Evolutionary conservation across 106 monocot species (phyloP).

Genomic region (Allium fistulosum): DNA sequence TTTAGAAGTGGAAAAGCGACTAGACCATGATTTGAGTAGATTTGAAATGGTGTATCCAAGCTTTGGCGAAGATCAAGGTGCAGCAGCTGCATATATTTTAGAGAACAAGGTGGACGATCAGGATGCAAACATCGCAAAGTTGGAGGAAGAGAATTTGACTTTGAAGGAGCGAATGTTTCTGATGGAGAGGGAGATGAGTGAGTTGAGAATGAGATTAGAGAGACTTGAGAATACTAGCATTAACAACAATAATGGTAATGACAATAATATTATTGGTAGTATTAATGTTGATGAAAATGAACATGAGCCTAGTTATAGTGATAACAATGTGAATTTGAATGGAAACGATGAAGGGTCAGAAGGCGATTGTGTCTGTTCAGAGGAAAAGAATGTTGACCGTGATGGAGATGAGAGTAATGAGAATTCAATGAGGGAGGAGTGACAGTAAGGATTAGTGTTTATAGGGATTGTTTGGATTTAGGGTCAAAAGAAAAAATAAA

Average conservation of each 20-base stretch:
- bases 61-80: conserved; percentile 7
- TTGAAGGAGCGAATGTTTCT: conserved; percentile 78
- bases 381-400: conserved; percentile 35
- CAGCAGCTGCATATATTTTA: conserved; percentile 24
- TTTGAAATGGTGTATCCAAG: conserved; percentile 46
- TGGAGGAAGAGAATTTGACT: conserved; percentile 90
- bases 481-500: neutral
- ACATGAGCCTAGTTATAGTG: conserved; percentile 18
- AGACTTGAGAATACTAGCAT: conserved; percentile 27
- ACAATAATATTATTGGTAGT: conserved; percentile 5
- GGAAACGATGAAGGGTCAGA: conserved; percentile 33
- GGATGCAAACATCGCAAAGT: conserved; percentile 61
- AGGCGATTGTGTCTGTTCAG: conserved; percentile 29
- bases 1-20: conserved; percentile 68
- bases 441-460: neutral
- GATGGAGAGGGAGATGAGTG: conserved; percentile 83
- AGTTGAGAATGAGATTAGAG: conserved; percentile 47
- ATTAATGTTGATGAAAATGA: conserved; percentile 2
- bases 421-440: conserved; percentile 4
- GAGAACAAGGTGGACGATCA: conserved; percentile 66
- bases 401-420: conserved; percentile 7
- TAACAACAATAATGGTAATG: conserved; percentile 3
- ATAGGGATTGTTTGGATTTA: too few relatives aligned
- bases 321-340: conserved; percentile 10
- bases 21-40: conserved; percentile 45